Evolutionary conservation across 257 asterid genomes (phyloP), one percentile per base, ranked within the genome.

Genomic region (Nicotiana attenuata): DNA sequence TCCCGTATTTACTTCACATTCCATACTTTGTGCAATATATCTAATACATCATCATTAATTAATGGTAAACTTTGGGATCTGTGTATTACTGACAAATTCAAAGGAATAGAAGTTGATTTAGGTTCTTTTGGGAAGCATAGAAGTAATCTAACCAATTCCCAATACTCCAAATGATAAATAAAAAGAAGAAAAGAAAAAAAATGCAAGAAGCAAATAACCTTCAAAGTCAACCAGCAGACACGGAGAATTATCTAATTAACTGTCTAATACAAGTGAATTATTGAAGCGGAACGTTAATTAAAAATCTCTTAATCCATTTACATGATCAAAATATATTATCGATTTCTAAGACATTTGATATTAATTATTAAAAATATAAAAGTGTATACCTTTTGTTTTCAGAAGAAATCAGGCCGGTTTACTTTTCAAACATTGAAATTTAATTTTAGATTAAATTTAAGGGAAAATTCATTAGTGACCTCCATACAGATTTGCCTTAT

Each of bases 401-500:
- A 11, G 19, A 52, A 52, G 57, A 52, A 41, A 41, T 14, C 6
- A 2, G 7, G 1, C 19, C 19, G 57, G 19, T 52, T 52, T 15
- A 52, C 19, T 52, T 52, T 13, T 0, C 19, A 52, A 52, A 15
- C 1, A 14, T 52, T 52, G 57, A 41, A 41, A 41, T 8, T 8
- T 8, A 41, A 41, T 8, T 8, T 8, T 8, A 41, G 50, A 41
- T 8, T 8, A 41, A 14, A 52, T 52, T 15, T 52, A 52, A 52
- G 57, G 19, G 57, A 52, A 14, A 52, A 52, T 52, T 52, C 57
- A 52, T 14, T 52, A 5, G n/a, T 35, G 28, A 67, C 82, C 78
- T 78, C 53, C 87, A 82, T 84, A 83, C 81, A 67, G 79, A 84
- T 84, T 56, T 88, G 88, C 80, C 89, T 84, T 84, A 13, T 26